Evolutionary conservation across 805 yeast genomes (phyloP).

Genomic region (Saturnispora zaruensis): DNA sequence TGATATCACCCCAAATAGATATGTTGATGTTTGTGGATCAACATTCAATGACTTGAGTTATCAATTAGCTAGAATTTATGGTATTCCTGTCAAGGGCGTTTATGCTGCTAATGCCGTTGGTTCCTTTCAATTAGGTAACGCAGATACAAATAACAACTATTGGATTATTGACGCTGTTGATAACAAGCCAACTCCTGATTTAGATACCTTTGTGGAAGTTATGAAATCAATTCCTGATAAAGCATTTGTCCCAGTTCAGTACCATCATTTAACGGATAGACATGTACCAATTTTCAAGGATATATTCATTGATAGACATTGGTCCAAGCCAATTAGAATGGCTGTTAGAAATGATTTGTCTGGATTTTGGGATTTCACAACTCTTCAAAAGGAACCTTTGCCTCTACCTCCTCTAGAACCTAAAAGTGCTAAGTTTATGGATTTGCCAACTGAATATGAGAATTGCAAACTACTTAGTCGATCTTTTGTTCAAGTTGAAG

Average conservation of each 20-base stretch:
- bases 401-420: constrained; percentile 46
- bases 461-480: constrained; percentile 49
- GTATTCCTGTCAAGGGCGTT: constrained; percentile 80
- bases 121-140: constrained; percentile 51
- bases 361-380: constrained; percentile 48
- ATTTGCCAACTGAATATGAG: constrained; percentile 51
- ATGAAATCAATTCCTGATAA: constrained; percentile 73
- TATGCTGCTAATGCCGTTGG: constrained; percentile 71
- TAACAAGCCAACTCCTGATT: constrained; percentile 61
- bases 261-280: constrained; percentile 71
- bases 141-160: constrained; percentile 48
- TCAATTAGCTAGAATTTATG: constrained; percentile 79
- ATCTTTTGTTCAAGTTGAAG: constrained; percentile 64
- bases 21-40: constrained; percentile 78
- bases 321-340: constrained; percentile 63
- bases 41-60: constrained; percentile 79
- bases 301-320: constrained; percentile 73
- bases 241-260: constrained; percentile 58
- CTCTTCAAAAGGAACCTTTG: constrained; percentile 51
- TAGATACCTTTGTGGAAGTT: constrained; percentile 69
- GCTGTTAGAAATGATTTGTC: constrained; percentile 53
- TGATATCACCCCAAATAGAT: constrained; percentile 72
- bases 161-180: constrained; percentile 79
- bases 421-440: constrained; percentile 60
- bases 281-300: constrained; percentile 66